Evolutionary conservation across 805 yeast species (phyloP).

Genomic region (Candida argentea): DNA sequence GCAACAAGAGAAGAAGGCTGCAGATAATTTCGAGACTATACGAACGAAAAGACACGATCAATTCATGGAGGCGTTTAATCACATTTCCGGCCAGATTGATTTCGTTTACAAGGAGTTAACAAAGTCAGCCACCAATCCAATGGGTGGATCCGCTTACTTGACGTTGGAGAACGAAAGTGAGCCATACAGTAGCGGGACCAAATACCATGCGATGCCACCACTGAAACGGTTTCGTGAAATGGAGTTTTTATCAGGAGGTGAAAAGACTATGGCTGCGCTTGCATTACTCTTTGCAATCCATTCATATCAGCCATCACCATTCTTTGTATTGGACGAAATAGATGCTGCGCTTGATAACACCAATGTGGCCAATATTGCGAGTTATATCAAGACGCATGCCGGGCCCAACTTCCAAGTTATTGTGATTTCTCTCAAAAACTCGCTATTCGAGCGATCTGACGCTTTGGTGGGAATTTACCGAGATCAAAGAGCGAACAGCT

Average conservation of each 20-base stretch:
- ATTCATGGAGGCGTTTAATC: conserved; percentile 69
- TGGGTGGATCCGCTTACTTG: conserved; percentile 90
- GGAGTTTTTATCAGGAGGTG: conserved; percentile 93
- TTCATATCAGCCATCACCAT: conserved; percentile 86
- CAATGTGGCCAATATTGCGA: conserved; percentile 81
- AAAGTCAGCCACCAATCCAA: conserved; percentile 53
- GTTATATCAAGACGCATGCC: conserved; percentile 65
- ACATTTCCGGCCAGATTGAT: conserved; percentile 64
- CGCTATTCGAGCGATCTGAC: conserved; percentile 80
- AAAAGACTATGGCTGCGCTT: conserved; percentile 91
- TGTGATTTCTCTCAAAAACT: conserved; percentile 83
- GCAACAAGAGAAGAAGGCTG: conserved; percentile 44
- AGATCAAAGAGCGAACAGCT: conserved; percentile 63
- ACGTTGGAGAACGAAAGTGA: conserved; percentile 84
- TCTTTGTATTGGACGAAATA: conserved; percentile 93
- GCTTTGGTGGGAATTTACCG: conserved; percentile 89
- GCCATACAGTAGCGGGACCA: conserved; percentile 75
- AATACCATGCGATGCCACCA: conserved; percentile 94
- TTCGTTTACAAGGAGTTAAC: conserved; percentile 80
- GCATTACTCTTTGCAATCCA: conserved; percentile 89
- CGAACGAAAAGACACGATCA: conserved; percentile 47
- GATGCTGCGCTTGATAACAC: conserved; percentile 94
- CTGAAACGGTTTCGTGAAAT: conserved; percentile 87
- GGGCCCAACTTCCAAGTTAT: conserved; percentile 81
- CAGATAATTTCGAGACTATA: conserved; percentile 47